Evolutionary conservation across 2,329 filamentous ascomycete genomes (phyloP), one percentile per base, ranked within the genome.

Genomic region (Exophiala oligosperma): DNA sequence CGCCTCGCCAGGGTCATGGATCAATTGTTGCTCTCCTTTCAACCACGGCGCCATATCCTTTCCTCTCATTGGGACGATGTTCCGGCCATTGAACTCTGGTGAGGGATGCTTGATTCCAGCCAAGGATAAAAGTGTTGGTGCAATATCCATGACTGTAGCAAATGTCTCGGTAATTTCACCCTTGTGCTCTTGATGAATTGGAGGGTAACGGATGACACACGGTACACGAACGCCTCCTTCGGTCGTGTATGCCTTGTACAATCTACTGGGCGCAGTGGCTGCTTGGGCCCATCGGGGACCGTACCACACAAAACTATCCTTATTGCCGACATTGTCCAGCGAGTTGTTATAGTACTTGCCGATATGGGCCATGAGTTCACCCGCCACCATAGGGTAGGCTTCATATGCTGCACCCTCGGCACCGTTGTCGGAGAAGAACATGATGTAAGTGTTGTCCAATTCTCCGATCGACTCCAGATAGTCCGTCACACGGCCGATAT

Each of bases 1-100:
- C 57, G 84, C 77, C 61, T 80, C 79, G 57, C 83, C 77, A 38
- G 77, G 69, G 1, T 75, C 75, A 66, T 85, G 81, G 44, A 84
- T 77, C 1, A 74, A 69, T 2, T 70, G 60, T 0, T 68, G 53
- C 0, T 64, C 48, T 1, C 73, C 77, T 24, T 51, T 61, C 0
- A 74, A 76, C 70, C 72, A 77, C 61, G 77, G 66, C 0, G 76
- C 57, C 76, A 81, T 79, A 52, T 75, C 78, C 24, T 72, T 72
- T 9, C 81, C 81, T 4, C 80, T 76, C 76, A 84, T 79, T 2
- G 71, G 65, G 2, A 82, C 81, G 21, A 85, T 71, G 55, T 79
- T 73, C 2, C 80, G 76, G 11, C 77, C 80, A 17, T 75, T 72
- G 65, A 79, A 86, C 0, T 67, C 76, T 0, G 82, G 81, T 1